phyloP scores from a whole-genome alignment of 1,284 basidiomycete genomes.

The Ganoderma meredithae region DNA sequence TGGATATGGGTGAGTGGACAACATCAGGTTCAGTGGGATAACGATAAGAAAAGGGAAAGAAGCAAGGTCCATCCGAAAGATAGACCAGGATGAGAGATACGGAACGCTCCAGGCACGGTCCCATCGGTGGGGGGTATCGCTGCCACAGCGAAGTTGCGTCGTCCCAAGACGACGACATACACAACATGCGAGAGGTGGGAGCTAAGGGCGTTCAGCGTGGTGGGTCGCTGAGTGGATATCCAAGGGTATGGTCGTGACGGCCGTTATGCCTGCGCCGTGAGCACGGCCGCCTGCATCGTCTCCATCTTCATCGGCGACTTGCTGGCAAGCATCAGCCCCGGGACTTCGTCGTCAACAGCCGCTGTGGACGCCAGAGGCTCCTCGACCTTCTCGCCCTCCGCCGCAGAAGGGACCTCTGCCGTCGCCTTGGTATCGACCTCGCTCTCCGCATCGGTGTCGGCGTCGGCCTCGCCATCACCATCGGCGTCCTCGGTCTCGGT shows the following conservation, averaged over 20 bases:
- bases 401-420: background rate
- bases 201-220: background rate
- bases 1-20: conserved; percentile 20
- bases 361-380: background rate
- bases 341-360: conserved; percentile 30
- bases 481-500: conserved; percentile 25
- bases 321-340: conserved; percentile 26
- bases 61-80: conserved; percentile 8
- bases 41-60: background rate
- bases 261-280: conserved; percentile 1
- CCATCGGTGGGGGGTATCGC: background rate
- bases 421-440: conserved; percentile 27
- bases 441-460: conserved; percentile 3
- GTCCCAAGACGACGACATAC: background rate
- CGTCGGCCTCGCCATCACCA: conserved; percentile 10
- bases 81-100: background rate
- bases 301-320: conserved; percentile 9
- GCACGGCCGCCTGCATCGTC: conserved; percentile 1
- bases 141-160: background rate
- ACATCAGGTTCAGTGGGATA: conserved; percentile 18
- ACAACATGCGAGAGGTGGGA: background rate
- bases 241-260: conserved; percentile 6
- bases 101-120: background rate
- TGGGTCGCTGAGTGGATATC: conserved; percentile 2
- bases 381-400: conserved; percentile 13